These are phyloP conservation scores for Pterocarpus macrocarpus DNA, from an alignment of 306 rosid genomes.

Conservation along the genomic window DNA sequence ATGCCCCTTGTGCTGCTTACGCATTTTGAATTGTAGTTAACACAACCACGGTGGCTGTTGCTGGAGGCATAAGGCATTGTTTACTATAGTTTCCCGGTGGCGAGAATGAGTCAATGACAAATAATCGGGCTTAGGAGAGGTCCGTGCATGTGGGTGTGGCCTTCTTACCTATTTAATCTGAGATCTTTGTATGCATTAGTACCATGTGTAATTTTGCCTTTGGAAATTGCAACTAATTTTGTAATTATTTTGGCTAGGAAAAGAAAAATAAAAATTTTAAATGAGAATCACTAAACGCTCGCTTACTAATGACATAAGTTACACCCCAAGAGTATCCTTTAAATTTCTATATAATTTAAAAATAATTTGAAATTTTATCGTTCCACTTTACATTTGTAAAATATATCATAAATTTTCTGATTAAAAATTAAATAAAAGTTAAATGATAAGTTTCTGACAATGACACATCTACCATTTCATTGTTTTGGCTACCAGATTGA, in stretches of 20 bases:
- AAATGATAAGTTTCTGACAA: too few species aligned
- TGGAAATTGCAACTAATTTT: not conserved
- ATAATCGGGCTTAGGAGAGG: not conserved
- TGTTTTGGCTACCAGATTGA: too few species aligned
- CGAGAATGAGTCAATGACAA: not conserved
- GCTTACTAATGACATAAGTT: too few species aligned
- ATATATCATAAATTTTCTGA: too few species aligned
- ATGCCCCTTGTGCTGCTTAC: not conserved
- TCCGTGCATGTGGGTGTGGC: not conserved
- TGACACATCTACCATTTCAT: too few species aligned
- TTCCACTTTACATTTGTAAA: too few species aligned
- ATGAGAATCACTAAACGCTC: not conserved
- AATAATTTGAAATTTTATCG: too few species aligned
- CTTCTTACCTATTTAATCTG: not conserved
- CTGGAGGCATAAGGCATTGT: not conserved
- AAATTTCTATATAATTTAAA: too few species aligned
- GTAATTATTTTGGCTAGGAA: not conserved
- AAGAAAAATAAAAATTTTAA: not conserved
- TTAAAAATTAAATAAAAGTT: too few species aligned
- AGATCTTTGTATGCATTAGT: not conserved
- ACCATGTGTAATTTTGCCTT: not conserved
- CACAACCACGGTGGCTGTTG: not conserved
- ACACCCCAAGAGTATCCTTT: too few species aligned
- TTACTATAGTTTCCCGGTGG: not conserved
- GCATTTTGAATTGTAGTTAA: not conserved